phyloP scores from a whole-genome alignment of 2,329 filamentous ascomycete genomes.

The Fusarium sp. region DNA sequence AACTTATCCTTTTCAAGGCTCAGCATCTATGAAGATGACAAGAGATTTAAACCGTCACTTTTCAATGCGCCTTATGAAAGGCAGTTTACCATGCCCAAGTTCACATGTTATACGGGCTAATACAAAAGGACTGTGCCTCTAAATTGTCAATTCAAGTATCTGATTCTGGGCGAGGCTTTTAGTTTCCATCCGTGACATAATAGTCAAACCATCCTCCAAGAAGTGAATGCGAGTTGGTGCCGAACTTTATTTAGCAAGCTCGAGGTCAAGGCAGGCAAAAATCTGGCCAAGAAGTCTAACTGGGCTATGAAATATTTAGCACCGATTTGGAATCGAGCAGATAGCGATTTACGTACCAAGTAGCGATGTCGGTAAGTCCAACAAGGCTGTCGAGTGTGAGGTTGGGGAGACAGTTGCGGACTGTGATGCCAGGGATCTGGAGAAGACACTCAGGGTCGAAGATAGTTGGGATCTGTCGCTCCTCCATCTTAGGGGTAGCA shows the following conservation, averaged over 20 bases:
- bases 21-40: background rate
- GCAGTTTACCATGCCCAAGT: background rate
- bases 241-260: background rate
- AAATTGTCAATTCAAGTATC: background rate
- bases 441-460: accelerated
- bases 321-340: background rate
- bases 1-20: background rate
- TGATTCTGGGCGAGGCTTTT: background rate
- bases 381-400: background rate
- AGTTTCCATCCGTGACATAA: background rate
- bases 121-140: background rate
- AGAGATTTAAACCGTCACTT: accelerated
- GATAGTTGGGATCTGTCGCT: background rate
- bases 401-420: accelerated
- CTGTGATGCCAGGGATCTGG: accelerated
- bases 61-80: background rate
- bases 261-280: background rate
- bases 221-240: background rate
- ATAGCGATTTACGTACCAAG: no score
- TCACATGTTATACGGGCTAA: background rate
- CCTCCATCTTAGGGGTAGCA: background rate
- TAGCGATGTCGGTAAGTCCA: no score
- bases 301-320: background rate
- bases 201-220: background rate
- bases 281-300: accelerated